Percentiles rank a stretch among this genome's conserved stretches.
Evolutionary conservation across 148 eudicot genomes (phyloP).

Genomic region (Drosera capensis): DNA sequence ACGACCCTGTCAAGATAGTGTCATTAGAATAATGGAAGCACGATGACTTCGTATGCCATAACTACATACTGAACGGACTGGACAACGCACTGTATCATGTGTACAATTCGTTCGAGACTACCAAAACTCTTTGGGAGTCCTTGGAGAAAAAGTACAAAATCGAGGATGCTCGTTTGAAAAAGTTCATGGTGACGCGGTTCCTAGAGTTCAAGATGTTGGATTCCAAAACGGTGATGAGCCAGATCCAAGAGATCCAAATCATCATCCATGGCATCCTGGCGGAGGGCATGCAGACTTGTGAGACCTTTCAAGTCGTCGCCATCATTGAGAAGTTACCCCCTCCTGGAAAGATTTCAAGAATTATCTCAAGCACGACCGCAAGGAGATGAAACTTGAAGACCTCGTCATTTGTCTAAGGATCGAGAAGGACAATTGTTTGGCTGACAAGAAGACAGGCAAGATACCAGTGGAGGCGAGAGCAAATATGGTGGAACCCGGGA

Average conservation of each 20-base stretch:
- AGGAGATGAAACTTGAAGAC: neutral
- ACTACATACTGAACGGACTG: too few species aligned
- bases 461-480: too few species aligned
- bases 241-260: too few species aligned
- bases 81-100: too few species aligned
- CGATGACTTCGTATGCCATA: neutral
- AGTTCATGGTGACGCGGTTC: neutral
- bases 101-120: neutral
- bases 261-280: too few species aligned
- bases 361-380: neutral
- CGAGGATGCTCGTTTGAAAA: neutral
- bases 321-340: conserved; percentile 1
- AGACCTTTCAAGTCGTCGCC: too few species aligned
- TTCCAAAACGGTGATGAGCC: neutral
- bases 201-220: too few species aligned
- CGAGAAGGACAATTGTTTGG: neutral
- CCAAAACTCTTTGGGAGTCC: neutral
- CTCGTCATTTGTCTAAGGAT: neutral
- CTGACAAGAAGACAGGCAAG: too few species aligned
- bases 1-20: neutral
- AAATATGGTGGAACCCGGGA: too few species aligned
- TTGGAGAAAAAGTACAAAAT: neutral
- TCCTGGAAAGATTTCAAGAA: neutral
- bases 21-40: neutral
- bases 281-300: neutral